Base-by-base conservation (phyloP, 805 yeast genomes). In the Yarrowia sp. region DNA sequence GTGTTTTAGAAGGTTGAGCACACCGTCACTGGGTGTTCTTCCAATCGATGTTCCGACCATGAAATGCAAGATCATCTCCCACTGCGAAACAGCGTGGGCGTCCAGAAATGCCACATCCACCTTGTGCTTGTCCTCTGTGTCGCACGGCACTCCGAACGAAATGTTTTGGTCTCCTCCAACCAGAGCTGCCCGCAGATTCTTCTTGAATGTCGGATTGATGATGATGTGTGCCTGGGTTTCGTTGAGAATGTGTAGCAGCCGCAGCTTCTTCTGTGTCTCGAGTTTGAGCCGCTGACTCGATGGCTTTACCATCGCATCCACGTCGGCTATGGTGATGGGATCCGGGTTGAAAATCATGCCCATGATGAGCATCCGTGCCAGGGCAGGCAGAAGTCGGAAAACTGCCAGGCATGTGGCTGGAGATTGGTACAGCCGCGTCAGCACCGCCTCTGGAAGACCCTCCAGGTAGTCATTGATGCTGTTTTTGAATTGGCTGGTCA, bases 341-440 rank as follows among this genome's bases (percentile, higher is more conserved):
- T 82, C 82, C 61, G 89, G 94, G 68, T 85, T 83, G 74, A 90
- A 94, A 18, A 96, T 77, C 86, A 92, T 83, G 10, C 92, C 80
- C 90, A 90, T 87, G 55, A 93, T 84, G 69, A 87, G 86, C 73
- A 90, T 87, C 71, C 93, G 92, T 27, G 97, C 96, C 66, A 94
- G 74, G 22, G 92, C 85, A 0, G 99, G 97, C 16, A 94, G 78
- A 63, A 94, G 77, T 65, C 99, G 80, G 72, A 86, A 92, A n/a
- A 94, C 86, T 2, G 99, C 96, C 49, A 94, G 78, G 71, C 97
- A 91, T 62, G 99, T 90, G 12, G 97, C 97, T 1, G 99, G 97
- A 58, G 67, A 62, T 68, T 84, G 86, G 74, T 88, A 94, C 21
- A 94, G 80, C 69, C 90, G 83, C 21, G 86, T 79, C 68, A 92